Evolutionary conservation across 1,284 basidiomycete species (phyloP).

Genomic region (Rhodotorula sp.): DNA sequence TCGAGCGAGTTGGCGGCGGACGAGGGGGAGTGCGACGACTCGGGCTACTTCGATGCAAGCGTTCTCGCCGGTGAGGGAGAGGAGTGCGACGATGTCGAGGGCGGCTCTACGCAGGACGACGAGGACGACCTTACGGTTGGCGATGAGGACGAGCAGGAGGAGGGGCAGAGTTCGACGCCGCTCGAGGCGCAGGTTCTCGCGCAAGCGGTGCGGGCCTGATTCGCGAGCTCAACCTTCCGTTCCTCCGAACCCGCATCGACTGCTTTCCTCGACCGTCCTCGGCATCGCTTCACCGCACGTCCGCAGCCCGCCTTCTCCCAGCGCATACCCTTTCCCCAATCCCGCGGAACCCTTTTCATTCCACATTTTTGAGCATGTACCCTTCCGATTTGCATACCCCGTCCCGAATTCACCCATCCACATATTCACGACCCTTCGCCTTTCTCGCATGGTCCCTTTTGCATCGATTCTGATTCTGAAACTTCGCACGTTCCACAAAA

Average conservation of each 20-base stretch:
- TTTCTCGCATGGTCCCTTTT: background rate
- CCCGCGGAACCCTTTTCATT: background rate
- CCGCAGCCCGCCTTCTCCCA: background rate
- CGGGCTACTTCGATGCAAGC: background rate
- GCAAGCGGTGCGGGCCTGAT: background rate
- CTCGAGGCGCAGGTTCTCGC: background rate
- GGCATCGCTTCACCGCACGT: no score
- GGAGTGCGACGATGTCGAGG: slow-evolving; percentile 36
- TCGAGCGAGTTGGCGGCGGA: background rate
- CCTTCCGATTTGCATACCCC: background rate
- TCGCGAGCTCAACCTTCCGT: no score
- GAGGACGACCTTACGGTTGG: slow-evolving; percentile 1
- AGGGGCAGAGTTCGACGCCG: background rate
- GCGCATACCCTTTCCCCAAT: background rate
- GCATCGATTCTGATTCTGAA: background rate
- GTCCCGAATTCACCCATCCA: no score
- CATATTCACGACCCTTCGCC: no score
- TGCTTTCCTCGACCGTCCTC: background rate
- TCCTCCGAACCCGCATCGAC: no score
- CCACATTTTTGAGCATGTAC: background rate
- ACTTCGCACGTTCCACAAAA: no score
- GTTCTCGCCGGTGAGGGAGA: slow-evolving; percentile 38
- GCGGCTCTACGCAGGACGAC: slow-evolving; percentile 41
- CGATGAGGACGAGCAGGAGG: slow-evolving; percentile 1
- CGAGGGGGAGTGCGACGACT: slow-evolving; percentile 31